Conservation (phyloP, 371 early-diverging fungal genomes). For the Mortierella sp. region DNA sequence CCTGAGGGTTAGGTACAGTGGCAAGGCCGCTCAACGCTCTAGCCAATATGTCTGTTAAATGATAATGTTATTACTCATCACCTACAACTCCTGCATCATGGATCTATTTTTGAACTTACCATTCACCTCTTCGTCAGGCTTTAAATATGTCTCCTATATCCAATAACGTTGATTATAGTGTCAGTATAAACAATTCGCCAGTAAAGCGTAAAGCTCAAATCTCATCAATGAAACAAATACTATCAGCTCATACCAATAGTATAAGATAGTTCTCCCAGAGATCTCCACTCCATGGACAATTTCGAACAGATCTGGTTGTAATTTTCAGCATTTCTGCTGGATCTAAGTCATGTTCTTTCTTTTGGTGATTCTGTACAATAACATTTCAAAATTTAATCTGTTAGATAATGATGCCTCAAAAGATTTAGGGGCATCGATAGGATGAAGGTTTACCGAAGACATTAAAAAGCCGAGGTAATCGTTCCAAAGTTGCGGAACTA, state of each 20-base stretch:
- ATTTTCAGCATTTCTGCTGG: constrained; percentile 23
- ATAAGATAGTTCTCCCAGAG: constrained; percentile 42
- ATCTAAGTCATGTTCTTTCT: constrained; percentile 28
- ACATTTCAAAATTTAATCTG: neutral
- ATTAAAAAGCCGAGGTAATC: constrained; percentile 36
- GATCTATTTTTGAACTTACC: constrained; percentile 1
- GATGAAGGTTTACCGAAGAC: constrained; percentile 24
- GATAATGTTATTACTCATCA: neutral
- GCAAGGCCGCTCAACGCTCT: constrained; percentile 22
- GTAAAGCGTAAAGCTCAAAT: neutral
- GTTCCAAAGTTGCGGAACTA: constrained; percentile 44
- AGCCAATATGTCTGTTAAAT: constrained; percentile 15
- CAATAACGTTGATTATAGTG: neutral
- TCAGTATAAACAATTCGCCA: neutral
- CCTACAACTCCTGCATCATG: neutral
- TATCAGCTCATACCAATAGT: constrained; percentile 18
- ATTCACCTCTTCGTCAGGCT: constrained; percentile 23
- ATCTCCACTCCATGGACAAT: constrained; percentile 53
- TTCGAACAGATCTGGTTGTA: constrained; percentile 27
- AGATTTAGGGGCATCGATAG: neutral
- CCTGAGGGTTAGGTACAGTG: constrained; percentile 25
- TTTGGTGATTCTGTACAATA: constrained; percentile 6
- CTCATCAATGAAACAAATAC: neutral
- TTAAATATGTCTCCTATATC: constrained; percentile 26
- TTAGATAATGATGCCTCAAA: neutral